A percentile compares a stretch with the other conserved stretches of the same genome.
phyloP scores from a whole-genome alignment of 176 grass and related monocot genomes.

The Ensete glaucum region DNA sequence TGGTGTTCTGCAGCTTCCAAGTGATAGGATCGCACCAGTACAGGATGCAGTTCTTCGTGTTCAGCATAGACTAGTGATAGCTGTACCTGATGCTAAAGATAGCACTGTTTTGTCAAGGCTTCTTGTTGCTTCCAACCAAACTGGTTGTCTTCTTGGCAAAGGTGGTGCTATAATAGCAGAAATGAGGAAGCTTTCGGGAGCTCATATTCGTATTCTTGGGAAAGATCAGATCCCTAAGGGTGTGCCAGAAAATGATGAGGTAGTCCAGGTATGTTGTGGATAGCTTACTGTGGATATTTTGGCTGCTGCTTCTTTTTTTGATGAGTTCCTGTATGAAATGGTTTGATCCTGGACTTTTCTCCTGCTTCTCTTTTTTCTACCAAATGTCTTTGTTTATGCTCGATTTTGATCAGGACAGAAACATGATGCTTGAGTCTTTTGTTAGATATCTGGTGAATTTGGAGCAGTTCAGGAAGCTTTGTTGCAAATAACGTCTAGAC shows the following conservation, averaged over 20 bases:
- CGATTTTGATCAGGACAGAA: neutral
- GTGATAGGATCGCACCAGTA: slow-evolving; percentile 72
- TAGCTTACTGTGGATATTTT: neutral
- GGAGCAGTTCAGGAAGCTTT: slow-evolving; percentile 85
- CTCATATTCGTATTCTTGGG: slow-evolving; percentile 64
- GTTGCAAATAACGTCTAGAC: slow-evolving; percentile 72
- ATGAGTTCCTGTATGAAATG: neutral
- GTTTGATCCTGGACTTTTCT: slow-evolving; percentile 1
- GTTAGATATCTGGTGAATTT: slow-evolving; percentile 58
- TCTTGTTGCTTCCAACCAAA: slow-evolving; percentile 66
- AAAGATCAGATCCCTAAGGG: slow-evolving; percentile 70
- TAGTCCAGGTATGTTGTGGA: slow-evolving; percentile 57
- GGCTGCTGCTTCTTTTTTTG: neutral
- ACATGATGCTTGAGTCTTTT: slow-evolving; percentile 10
- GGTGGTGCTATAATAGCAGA: slow-evolving; percentile 79
- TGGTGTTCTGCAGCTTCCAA: slow-evolving; percentile 42
- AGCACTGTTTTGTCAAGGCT: slow-evolving; percentile 36
- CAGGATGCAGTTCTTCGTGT: slow-evolving; percentile 86
- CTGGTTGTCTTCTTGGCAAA: slow-evolving; percentile 88
- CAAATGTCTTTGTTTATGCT: slow-evolving; percentile 3
- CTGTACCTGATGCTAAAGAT: slow-evolving; percentile 43
- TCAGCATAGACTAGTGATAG: slow-evolving; percentile 52
- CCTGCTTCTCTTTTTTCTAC: neutral
- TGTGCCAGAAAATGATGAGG: slow-evolving; percentile 64
- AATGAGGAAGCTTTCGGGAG: slow-evolving; percentile 91